Conservation (phyloP, 2,329 filamentous ascomycete species). For the Thelonectria discophora region DNA sequence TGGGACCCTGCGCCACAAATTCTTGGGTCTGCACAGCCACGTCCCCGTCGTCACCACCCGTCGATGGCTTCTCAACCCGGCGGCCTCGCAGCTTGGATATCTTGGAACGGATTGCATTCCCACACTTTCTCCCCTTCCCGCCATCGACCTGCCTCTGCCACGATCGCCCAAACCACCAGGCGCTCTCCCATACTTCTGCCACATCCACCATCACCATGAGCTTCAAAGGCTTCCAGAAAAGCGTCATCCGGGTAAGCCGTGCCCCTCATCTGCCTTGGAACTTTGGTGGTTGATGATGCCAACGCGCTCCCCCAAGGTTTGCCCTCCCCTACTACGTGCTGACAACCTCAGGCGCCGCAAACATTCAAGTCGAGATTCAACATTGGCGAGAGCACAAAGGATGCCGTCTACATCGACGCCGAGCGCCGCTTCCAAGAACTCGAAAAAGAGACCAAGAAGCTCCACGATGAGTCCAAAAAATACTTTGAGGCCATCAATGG, state of each 20-base stretch:
- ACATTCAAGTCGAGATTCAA: slow-evolving; percentile 92
- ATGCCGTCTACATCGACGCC: slow-evolving; percentile 92
- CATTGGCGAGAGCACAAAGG: slow-evolving; percentile 93
- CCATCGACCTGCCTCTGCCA: slow-evolving; percentile 19
- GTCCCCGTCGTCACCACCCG: slow-evolving; percentile 46
- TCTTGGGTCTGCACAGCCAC: slow-evolving; percentile 37
- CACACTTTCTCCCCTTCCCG: slow-evolving; percentile 5
- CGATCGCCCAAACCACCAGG: slow-evolving; percentile 9
- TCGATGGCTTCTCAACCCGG: slow-evolving; percentile 40
- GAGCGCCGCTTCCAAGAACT: slow-evolving; percentile 94
- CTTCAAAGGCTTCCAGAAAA: slow-evolving; percentile 96
- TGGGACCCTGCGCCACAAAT: slow-evolving; percentile 23
- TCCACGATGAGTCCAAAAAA: slow-evolving; percentile 96
- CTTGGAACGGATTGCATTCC: slow-evolving; percentile 28
- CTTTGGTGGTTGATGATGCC: slow-evolving; percentile 17
- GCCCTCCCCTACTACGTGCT: background rate
- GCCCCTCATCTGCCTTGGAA: slow-evolving; percentile 43
- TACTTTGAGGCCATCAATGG: slow-evolving; percentile 98
- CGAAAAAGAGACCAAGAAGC: slow-evolving; percentile 93
- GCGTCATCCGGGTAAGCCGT: slow-evolving; percentile 77
- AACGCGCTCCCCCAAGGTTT: slow-evolving; percentile 13
- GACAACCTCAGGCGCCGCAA: slow-evolving; percentile 77
- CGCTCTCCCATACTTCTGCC: background rate
- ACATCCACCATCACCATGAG: slow-evolving; percentile 72
- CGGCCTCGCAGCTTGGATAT: slow-evolving; percentile 39